phyloP scores from a whole-genome alignment of 352 stramenopile species.

The Phytopythium oedochilum region DNA sequence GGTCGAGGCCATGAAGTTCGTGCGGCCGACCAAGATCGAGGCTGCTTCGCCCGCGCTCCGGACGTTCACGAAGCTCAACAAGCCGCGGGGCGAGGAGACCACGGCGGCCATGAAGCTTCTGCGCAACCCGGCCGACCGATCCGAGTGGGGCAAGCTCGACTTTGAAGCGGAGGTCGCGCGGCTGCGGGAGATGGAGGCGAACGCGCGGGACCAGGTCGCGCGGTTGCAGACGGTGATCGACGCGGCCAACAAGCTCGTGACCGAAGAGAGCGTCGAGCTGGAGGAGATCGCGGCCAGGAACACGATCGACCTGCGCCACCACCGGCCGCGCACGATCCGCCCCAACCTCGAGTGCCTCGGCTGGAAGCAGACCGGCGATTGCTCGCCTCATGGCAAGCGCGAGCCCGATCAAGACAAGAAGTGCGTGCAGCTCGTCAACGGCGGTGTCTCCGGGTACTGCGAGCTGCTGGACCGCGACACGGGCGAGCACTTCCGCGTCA shows the following conservation, averaged over 20 bases:
- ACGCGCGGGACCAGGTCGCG: conserved; percentile 29
- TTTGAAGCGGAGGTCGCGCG: conserved; percentile 28
- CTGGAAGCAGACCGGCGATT: conserved; percentile 54
- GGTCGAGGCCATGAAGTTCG: conserved; percentile 15
- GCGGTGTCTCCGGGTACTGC: conserved; percentile 54
- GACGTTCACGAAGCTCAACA: conserved; percentile 14
- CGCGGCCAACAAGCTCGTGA: conserved; percentile 25
- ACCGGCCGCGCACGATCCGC: conserved; percentile 24
- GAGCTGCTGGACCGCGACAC: conserved; percentile 52
- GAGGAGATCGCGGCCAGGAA: conserved; percentile 25
- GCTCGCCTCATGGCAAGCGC: conserved; percentile 39
- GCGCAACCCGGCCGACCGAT: conserved; percentile 9
- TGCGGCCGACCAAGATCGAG: conserved; percentile 13
- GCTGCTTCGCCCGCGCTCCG: conserved; percentile 6
- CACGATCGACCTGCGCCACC: conserved; percentile 28
- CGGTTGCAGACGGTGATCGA: conserved; percentile 27
- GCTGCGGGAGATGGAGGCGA: conserved; percentile 25
- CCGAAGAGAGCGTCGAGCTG: conserved; percentile 23
- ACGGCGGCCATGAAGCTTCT: conserved; percentile 1
- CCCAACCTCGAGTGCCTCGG: conserved; percentile 48
- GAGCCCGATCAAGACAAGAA: conserved; percentile 37
- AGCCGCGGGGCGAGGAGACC: neutral
- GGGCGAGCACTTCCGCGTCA: conserved; percentile 58
- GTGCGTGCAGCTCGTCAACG: conserved; percentile 39
- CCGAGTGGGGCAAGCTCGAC: conserved; percentile 10